These are phyloP conservation scores for Yamadazyma insecticola DNA, from an alignment of 805 yeast species.

Conservation along the genomic window DNA sequence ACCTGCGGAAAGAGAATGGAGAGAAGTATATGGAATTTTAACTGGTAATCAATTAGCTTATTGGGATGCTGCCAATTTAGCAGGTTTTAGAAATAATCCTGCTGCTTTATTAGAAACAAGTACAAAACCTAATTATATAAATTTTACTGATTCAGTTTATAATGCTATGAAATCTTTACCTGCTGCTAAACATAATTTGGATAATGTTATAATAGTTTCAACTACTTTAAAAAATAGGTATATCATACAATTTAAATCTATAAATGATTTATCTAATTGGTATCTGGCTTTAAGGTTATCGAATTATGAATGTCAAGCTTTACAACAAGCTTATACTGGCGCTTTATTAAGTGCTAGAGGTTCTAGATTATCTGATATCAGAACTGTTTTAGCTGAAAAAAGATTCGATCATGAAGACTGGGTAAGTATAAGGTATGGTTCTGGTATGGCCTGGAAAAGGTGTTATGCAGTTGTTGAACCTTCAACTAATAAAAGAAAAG, in stretches of 20 bases:
- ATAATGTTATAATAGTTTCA: slow-evolving; percentile 80
- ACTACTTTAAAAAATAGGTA: slow-evolving; percentile 90
- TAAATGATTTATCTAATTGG: slow-evolving; percentile 69
- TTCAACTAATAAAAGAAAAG: slow-evolving; percentile 45
- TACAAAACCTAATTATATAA: slow-evolving; percentile 79
- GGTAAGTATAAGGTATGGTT: slow-evolving; percentile 91
- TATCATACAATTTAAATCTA: slow-evolving; percentile 70
- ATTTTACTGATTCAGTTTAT: slow-evolving; percentile 85
- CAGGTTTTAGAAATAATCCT: slow-evolving; percentile 49
- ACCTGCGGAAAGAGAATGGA: slow-evolving; percentile 82
- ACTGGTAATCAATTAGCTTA: slow-evolving; percentile 89
- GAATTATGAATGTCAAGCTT: slow-evolving; percentile 70
- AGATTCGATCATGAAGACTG: slow-evolving; percentile 88
- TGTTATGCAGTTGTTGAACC: slow-evolving; percentile 89
- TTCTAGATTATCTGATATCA: slow-evolving; percentile 77
- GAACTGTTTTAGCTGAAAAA: slow-evolving; percentile 78
- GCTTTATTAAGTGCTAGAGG: slow-evolving; percentile 92
- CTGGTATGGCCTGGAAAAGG: slow-evolving; percentile 97
- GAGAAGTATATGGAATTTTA: slow-evolving; percentile 86
- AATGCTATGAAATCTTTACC: slow-evolving; percentile 68
- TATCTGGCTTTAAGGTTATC: slow-evolving; percentile 77
- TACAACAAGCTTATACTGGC: slow-evolving; percentile 96
- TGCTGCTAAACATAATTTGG: slow-evolving; percentile 56
- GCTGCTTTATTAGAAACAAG: slow-evolving; percentile 52
- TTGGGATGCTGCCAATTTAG: slow-evolving; percentile 77